Conservation (phyloP, 1,139 yeast genomes). For the Pichia sp. region DNA sequence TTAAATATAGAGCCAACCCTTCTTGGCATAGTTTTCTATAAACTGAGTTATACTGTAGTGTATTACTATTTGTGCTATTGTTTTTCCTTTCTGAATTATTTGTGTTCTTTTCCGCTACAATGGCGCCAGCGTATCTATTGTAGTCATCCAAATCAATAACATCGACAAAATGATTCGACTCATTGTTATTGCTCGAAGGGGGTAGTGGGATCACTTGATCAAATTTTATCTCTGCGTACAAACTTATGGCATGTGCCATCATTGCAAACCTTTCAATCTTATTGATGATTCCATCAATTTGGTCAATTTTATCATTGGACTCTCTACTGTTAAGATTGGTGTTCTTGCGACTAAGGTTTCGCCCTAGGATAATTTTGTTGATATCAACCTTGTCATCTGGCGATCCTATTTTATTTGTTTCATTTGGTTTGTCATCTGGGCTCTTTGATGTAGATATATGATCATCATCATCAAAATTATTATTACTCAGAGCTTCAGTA, state of each 20-base stretch:
- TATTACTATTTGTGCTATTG: neutral
- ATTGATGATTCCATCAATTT: constrained; percentile 36
- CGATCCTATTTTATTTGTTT: neutral
- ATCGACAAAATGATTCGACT: neutral
- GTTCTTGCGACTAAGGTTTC: neutral
- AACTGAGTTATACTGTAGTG: constrained; percentile 3
- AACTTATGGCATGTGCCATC: constrained; percentile 81
- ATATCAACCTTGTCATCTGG: constrained; percentile 1
- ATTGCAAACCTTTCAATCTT: constrained; percentile 76
- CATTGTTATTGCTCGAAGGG: constrained; percentile 42
- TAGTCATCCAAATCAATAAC: neutral
- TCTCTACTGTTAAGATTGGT: neutral
- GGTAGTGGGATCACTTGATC: constrained; percentile 78
- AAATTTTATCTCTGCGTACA: constrained; percentile 89
- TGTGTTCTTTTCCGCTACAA: constrained; percentile 10
- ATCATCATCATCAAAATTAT: neutral
- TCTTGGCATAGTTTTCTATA: constrained; percentile 57
- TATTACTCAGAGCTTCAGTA: neutral
- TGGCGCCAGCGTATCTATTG: neutral
- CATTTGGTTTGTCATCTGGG: neutral
- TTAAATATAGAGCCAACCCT: constrained; percentile 79
- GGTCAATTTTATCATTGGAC: neutral
- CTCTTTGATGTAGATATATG: neutral
- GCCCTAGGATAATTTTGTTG: neutral
- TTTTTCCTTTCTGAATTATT: neutral